Base-by-base conservation (phyloP, 2,329 filamentous ascomycete species). In the Xylaria hypoxylon region DNA sequence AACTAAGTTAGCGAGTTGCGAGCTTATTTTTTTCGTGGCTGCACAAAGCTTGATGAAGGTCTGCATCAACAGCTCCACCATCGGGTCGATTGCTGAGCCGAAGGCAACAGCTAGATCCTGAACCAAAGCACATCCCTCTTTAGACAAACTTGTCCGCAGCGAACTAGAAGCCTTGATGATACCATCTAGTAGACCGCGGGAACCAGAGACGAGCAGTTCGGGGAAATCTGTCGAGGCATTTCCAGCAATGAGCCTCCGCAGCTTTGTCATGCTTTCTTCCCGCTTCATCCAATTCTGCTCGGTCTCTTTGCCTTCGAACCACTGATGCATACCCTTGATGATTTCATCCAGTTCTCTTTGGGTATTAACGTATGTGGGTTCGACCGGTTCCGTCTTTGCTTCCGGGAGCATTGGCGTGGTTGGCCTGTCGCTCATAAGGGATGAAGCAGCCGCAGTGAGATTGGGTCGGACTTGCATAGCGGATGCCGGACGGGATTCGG, bases 231-330 rank as follows among this genome's bases (percentile, higher is more conserved):
- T 85, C 0, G 92, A 88, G 5, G 90, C 92, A 77, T 98, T 98
- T 62, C 95, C 95, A 67, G 91, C 92, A 57, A 93, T 88, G 28
- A 97, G 85, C 69, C 89, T 87, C 59, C 95, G 89, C 55, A 98
- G 80, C 71, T 92, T 94, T 7, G 86, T 86, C 42, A 94, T 86
- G 75, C 88, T 90, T 81, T 95, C 92, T 78, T 98, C 95, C 77
- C 95, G 87, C 72, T 91, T 90, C 73, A 92, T 78, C 95, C 95
- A 98, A 76, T 98, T 98, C 66, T 92, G 89, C 76, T 98, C 95
- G 0, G 91, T 89, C 80, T 98, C 95, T 76, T 86, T 93, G 59
- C 94, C 94, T 71, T 97, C 94, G 69, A 97, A 97, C 77, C 86
- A 86, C 59, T 85, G 85, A 35, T 90, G 84, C 92, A 98, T 97